Evolutionary conservation across 176 grass and related monocot species (phyloP).

Genomic region (Pharus latifolius): DNA sequence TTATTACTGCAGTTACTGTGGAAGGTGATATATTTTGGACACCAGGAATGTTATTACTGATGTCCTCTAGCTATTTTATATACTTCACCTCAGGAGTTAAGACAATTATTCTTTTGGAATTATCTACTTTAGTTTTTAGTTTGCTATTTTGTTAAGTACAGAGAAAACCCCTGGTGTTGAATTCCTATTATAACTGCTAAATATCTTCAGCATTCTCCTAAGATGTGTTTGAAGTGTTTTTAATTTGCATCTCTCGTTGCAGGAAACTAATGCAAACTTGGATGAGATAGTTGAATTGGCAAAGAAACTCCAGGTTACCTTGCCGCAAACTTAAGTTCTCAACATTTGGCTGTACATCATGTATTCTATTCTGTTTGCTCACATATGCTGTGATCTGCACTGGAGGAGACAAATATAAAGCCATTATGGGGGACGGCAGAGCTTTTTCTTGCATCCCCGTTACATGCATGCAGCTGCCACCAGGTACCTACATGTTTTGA

Average conservation of each 20-base stretch:
- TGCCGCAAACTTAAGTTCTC: neutral
- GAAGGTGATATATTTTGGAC: neutral
- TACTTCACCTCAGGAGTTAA: too few relatives aligned
- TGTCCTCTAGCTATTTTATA: neutral
- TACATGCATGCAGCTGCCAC: constrained; percentile 96
- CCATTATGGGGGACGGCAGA: constrained; percentile 84
- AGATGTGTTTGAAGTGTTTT: neutral
- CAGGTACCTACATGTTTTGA: constrained; percentile 34
- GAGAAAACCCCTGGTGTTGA: neutral
- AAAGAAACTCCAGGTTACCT: constrained; percentile 76
- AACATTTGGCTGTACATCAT: neutral
- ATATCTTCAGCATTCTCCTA: neutral
- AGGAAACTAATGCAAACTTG: constrained; percentile 97
- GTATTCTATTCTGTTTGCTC: neutral
- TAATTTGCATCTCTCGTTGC: constrained; percentile 17
- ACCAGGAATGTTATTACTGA: neutral
- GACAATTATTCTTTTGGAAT: too few relatives aligned
- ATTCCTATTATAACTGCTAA: neutral
- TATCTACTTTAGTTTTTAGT: too few relatives aligned
- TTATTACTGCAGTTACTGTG: neutral
- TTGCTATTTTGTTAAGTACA: too few relatives aligned
- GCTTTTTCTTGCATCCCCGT: constrained; percentile 74
- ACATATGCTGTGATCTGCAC: neutral
- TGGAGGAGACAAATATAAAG: constrained; percentile 64
- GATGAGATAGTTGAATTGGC: constrained; percentile 81